Conservation (phyloP, 306 rosid genomes). For the Fragaria vesca region DNA sequence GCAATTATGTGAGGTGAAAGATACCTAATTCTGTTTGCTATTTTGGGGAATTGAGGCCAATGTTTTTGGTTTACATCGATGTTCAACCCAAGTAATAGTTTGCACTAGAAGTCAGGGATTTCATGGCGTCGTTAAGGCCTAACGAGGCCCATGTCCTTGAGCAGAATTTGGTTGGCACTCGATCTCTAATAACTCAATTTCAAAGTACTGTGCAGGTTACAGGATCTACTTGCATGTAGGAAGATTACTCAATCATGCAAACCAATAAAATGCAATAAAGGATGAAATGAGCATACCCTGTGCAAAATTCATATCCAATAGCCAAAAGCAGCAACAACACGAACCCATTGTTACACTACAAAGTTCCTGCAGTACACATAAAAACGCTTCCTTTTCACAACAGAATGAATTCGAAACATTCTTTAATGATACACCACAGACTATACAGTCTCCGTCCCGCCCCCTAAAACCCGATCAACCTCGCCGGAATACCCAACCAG, state of each 20-base stretch:
- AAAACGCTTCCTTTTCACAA: not conserved
- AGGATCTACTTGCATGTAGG: too few species aligned
- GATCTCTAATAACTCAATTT: too few species aligned
- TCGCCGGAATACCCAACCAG: slow-evolving; percentile 34
- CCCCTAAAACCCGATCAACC: slow-evolving; percentile 11
- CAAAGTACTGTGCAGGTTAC: too few species aligned
- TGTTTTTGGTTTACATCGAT: not conserved
- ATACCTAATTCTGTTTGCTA: not conserved
- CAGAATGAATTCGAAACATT: too few species aligned
- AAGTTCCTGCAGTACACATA: not conserved
- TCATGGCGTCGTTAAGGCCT: not conserved
- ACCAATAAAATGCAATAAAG: too few species aligned
- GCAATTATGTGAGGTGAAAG: not conserved
- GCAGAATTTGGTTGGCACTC: too few species aligned
- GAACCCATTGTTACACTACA: not conserved
- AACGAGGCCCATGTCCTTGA: not conserved
- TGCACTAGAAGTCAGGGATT: not conserved
- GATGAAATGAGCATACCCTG: not conserved
- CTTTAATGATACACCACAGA: too few species aligned
- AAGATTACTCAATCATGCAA: too few species aligned
- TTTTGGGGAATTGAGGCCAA: not conserved
- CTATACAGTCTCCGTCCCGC: too few species aligned
- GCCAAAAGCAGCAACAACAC: not conserved
- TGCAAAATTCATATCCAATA: not conserved
- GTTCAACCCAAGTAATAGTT: slow-evolving; percentile 11